A percentile compares a stretch with the other conserved stretches of the same genome.
Evolutionary conservation across 1,139 yeast species (phyloP).

Genomic region (Saccharomyces hybrid): DNA sequence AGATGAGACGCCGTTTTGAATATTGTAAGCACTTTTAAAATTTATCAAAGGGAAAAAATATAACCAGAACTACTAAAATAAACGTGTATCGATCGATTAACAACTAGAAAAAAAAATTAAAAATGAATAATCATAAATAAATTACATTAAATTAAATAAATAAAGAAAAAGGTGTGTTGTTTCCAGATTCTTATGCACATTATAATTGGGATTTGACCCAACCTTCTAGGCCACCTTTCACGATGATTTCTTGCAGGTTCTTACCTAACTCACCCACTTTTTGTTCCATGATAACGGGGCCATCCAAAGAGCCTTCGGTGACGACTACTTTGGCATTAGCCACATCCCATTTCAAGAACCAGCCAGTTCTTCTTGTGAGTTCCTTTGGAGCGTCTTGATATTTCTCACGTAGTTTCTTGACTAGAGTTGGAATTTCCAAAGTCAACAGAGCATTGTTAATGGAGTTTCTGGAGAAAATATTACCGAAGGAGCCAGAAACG

Average conservation of each 20-base stretch:
- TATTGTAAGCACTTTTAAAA: not conserved
- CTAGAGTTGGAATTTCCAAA: conserved; percentile 81
- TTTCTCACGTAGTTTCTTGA: conserved; percentile 64
- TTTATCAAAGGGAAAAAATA: not conserved
- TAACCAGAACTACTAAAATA: not conserved
- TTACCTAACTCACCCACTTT: conserved; percentile 94
- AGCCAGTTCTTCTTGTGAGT: conserved; percentile 88
- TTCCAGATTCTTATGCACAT: conserved; percentile 7
- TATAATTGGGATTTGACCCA: conserved; percentile 83
- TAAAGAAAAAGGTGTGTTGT: not conserved
- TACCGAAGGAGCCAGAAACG: conserved; percentile 95
- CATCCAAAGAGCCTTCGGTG: conserved; percentile 48
- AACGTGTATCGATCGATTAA: not conserved
- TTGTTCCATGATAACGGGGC: conserved; percentile 59
- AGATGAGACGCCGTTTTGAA: not conserved
- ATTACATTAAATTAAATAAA: not conserved
- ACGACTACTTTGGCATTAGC: conserved; percentile 74
- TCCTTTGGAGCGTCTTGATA: conserved; percentile 50
- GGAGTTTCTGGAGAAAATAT: conserved; percentile 89
- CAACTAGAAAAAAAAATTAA: not conserved
- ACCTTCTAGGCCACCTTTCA: conserved; percentile 95
- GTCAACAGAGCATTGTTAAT: conserved; percentile 93
- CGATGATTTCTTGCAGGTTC: conserved; percentile 90
- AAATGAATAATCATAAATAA: not conserved
- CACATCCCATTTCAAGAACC: conserved; percentile 91